Percentiles rank a stretch among this genome's conserved stretches.
Evolutionary conservation across 2,329 filamentous ascomycete species (phyloP).

Genomic region (Colletotrichum somersetense): DNA sequence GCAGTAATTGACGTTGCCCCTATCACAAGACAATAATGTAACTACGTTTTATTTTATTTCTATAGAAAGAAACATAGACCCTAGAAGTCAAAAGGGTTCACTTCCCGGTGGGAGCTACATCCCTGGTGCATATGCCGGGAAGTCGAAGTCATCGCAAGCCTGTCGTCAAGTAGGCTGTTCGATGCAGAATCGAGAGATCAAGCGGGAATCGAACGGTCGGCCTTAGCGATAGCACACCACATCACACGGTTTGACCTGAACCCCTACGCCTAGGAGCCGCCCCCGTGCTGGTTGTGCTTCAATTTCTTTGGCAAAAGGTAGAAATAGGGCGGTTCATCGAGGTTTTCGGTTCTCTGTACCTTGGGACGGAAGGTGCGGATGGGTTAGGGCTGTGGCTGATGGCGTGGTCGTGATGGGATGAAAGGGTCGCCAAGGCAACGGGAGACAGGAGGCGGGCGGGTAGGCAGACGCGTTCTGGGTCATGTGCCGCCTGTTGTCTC

Average conservation of each 20-base stretch:
- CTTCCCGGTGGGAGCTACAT: conserved; percentile 5
- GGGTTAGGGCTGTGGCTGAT: not conserved
- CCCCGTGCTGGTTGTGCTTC: conserved; percentile 3
- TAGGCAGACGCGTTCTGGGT: not conserved
- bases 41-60: too few relatives aligned
- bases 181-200: not conserved
- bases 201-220: not conserved
- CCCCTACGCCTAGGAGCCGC: conserved; percentile 4
- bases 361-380: not conserved
- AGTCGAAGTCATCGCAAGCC: conserved; percentile 1
- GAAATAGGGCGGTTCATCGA: not conserved
- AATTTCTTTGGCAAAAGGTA: not conserved
- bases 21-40: not conserved
- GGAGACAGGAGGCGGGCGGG: not conserved
- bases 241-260: conserved; percentile 1
- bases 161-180: conserved; percentile 1
- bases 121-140: conserved; percentile 1
- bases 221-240: not conserved
- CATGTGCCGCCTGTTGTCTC: not conserved
- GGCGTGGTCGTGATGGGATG: not conserved
- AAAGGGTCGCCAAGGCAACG: not conserved
- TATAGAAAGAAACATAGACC: not conserved
- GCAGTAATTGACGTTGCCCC: not conserved
- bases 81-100: not conserved
- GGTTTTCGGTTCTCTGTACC: not conserved